Base-by-base conservation (phyloP, 1,284 basidiomycete species). In the Boletus semigastroideus region DNA sequence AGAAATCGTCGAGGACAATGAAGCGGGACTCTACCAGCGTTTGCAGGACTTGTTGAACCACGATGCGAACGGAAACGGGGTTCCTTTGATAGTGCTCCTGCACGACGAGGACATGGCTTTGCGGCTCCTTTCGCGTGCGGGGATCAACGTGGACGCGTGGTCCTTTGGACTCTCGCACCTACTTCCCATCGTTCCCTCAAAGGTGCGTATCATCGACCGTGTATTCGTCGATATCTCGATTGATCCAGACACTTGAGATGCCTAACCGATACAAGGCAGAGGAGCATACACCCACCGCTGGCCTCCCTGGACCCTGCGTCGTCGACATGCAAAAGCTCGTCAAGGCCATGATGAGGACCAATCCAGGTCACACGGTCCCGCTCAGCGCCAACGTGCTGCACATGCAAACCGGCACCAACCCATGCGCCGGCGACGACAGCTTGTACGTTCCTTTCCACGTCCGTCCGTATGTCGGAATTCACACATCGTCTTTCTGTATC, bases 101-200 rank as follows among this genome's bases (percentile, higher is more conserved):
- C 57, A 70, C 7, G 63, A 70, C n/a, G 66, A 71, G 39, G 59
- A 55, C 16, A 68, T 71, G 61, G 66, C 62, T 4, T 59, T 65
- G 5, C 22, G 41, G 3, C 30, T 69, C 9, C 56, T 68, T 4
- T 41, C 48, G 7, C 63, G 46, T 12, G 61, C 66, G 12, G 65
- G 62, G 8, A 39, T 69, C 40, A 40, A 65, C 22, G 31, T 56
- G 28, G 38, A 27, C 20, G 11, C 47, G 5, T 71, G 55, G 50
- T 48, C 53, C 0, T 67, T 65, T 40, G 61, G 65, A 2, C 56
- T 70, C 12, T 53, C 53, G 4, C 41, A 47, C 1, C 34, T 71
- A 14, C 49, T 68, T 25, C 34, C 49, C 2, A 42, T 49, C 13
- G 37, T 48, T 20, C 39, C n/a, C 8, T 28, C 10, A 3, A 49